Conservation (phyloP, 1,284 basidiomycete genomes). For the Melampsora americana region DNA sequence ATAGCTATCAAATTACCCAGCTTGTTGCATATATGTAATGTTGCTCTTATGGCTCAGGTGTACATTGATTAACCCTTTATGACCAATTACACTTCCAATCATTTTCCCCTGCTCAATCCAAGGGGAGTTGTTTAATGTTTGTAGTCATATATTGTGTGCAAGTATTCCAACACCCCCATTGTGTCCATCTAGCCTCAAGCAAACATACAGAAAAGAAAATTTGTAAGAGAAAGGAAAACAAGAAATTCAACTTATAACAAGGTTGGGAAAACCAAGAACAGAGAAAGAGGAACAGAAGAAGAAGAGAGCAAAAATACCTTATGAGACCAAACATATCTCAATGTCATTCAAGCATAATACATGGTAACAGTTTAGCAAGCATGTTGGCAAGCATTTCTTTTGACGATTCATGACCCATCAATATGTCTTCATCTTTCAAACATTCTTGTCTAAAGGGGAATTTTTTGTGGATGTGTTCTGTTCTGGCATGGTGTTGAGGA, state of each 20-base stretch:
- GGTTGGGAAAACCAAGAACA: too few species aligned
- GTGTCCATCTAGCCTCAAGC: too few species aligned
- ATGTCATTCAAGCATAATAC: not conserved
- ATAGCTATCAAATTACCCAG: too few species aligned
- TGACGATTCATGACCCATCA: not conserved
- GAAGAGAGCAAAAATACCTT: not conserved
- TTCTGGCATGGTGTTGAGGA: not conserved
- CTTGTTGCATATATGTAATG: too few species aligned
- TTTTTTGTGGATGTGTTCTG: not conserved
- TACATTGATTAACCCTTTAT: too few species aligned
- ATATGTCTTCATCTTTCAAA: not conserved
- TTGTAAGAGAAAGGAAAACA: not conserved
- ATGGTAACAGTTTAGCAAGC: not conserved
- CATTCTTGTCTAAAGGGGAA: constrained; percentile 15
- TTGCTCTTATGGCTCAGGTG: too few species aligned
- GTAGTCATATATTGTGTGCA: too few species aligned
- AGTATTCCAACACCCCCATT: too few species aligned
- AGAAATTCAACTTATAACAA: not conserved
- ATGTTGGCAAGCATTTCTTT: constrained; percentile 18
- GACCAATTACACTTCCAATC: too few species aligned
- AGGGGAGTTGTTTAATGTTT: too few species aligned
- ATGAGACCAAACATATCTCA: not conserved
- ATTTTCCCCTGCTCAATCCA: too few species aligned
- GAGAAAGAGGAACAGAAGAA: not conserved
- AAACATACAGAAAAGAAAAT: too few species aligned